phyloP scores from a whole-genome alignment of 345 rosid genomes.

The Citrus australasica region DNA sequence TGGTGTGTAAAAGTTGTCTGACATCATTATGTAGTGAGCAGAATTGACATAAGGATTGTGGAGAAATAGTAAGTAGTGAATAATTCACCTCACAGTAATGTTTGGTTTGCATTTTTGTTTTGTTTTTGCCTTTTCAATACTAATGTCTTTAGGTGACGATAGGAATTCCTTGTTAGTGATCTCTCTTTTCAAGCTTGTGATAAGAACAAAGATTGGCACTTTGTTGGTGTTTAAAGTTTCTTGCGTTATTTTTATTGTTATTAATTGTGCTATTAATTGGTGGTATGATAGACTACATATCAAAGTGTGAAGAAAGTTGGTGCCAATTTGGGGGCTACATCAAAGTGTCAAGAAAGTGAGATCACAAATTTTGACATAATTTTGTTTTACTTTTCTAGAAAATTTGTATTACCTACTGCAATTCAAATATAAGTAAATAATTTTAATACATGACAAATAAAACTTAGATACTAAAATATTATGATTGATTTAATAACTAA shows the following conservation, averaged over 20 bases:
- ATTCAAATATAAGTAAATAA: too few relatives aligned
- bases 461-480: too few relatives aligned
- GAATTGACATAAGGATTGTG: conserved; percentile 14
- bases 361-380: too few relatives aligned
- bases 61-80: neutral
- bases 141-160: neutral
- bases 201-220: neutral
- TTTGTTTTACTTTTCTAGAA: too few relatives aligned
- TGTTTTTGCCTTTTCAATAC: neutral
- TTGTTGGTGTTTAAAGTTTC: neutral
- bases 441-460: too few relatives aligned
- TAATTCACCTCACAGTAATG: neutral
- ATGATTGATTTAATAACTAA: too few relatives aligned
- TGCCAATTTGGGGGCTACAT: too few relatives aligned
- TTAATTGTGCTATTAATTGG: neutral
- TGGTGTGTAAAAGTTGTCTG: conserved; percentile 19
- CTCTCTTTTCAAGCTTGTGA: neutral
- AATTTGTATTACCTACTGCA: too few relatives aligned
- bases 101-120: neutral
- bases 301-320: too few relatives aligned
- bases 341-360: too few relatives aligned
- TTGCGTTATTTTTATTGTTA: neutral
- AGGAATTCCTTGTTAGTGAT: neutral
- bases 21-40: neutral
- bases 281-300: neutral